Percentiles rank a stretch among this genome's conserved stretches.
Evolutionary conservation across 345 rosid species (phyloP).

Genomic region (Rhodomyrtus tomentosa): DNA sequence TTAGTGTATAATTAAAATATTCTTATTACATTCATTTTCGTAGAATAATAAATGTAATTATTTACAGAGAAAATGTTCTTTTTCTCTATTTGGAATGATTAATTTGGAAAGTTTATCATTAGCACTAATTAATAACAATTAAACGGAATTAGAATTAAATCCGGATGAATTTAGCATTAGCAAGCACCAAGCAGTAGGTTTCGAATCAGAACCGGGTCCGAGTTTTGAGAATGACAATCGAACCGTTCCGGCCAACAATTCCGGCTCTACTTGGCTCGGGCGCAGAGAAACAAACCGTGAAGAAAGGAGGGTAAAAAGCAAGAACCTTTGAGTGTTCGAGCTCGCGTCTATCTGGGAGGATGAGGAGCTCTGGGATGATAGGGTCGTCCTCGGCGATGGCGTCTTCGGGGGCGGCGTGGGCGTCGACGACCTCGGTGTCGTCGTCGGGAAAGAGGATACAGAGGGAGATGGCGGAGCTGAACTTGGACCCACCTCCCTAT

Average conservation of each 20-base stretch:
- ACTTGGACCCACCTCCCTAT: constrained; percentile 60
- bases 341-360: not conserved
- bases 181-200: not conserved
- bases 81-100: not conserved
- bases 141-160: not conserved
- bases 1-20: too few species aligned
- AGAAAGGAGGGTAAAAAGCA: not conserved
- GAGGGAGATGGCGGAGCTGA: constrained; percentile 77
- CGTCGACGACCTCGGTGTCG: constrained; percentile 66
- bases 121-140: not conserved
- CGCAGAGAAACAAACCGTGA: not conserved
- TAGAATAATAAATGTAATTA: too few species aligned
- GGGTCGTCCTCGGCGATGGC: constrained; percentile 29
- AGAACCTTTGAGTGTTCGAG: not conserved
- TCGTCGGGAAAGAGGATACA: constrained; percentile 91
- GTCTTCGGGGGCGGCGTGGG: constrained; percentile 53
- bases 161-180: not conserved
- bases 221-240: not conserved
- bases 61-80: not conserved
- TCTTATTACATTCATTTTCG: too few species aligned
- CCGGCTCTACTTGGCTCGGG: not conserved
- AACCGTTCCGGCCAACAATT: not conserved
- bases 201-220: not conserved
- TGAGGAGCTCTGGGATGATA: constrained; percentile 6
- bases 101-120: not conserved